Evolutionary conservation across 495 filamentous ascomycete genomes (phyloP).

Genomic region (Penicillium canariense): DNA sequence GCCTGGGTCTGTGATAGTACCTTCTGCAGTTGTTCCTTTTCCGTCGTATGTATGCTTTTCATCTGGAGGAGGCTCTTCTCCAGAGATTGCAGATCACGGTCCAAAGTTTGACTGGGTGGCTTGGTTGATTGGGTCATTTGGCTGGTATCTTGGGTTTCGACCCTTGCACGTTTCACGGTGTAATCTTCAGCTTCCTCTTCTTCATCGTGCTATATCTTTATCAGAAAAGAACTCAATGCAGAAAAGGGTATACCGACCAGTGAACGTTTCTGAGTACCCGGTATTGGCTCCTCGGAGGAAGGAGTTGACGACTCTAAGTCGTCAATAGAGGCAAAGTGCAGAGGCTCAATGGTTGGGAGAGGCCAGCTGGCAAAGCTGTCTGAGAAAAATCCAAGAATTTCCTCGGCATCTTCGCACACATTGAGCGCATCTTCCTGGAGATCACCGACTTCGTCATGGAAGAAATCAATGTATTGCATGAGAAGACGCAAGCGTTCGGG

Average conservation of each 20-base stretch:
- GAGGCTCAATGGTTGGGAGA: constrained; percentile 41
- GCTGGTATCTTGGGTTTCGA: constrained; percentile 31
- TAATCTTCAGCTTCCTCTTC: constrained; percentile 30
- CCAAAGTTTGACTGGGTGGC: constrained; percentile 31
- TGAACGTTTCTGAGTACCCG: constrained; percentile 31
- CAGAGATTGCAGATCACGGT: constrained; percentile 30
- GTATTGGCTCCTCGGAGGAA: constrained; percentile 19
- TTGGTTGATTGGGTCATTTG: constrained; percentile 38
- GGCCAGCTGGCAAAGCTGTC: constrained; percentile 43
- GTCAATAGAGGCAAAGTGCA: constrained; percentile 30
- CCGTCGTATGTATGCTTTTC: constrained; percentile 28
- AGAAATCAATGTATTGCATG: constrained; percentile 37
- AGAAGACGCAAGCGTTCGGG: constrained; percentile 39
- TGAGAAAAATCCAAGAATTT: constrained; percentile 38
- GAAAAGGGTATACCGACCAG: constrained; percentile 29
- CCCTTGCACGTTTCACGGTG: constrained; percentile 33
- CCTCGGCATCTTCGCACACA: constrained; percentile 45
- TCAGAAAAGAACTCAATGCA: constrained; percentile 5
- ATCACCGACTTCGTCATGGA: constrained; percentile 46
- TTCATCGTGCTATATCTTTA: constrained; percentile 22
- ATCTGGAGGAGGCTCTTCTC: constrained; percentile 39
- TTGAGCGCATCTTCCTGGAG: constrained; percentile 46
- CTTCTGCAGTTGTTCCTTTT: constrained; percentile 31
- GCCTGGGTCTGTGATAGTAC: constrained; percentile 20
- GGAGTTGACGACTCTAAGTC: constrained; percentile 20